Evolutionary conservation across 495 filamentous ascomycete genomes (phyloP), one percentile per base, ranked within the genome.

Genomic region (Aspergillus campestris): DNA sequence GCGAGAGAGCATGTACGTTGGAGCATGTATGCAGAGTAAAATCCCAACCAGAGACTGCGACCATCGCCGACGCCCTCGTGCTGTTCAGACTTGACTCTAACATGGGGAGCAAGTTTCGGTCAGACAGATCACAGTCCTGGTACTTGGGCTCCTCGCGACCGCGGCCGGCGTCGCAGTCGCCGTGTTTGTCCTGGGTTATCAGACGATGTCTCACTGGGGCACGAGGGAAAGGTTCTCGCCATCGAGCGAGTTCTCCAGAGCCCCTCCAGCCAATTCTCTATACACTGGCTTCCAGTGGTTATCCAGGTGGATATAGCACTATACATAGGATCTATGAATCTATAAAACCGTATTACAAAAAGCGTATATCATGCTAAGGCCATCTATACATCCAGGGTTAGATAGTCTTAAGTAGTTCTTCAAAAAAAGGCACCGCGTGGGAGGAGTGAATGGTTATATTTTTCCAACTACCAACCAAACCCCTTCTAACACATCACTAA

Each of bases 31-130:
- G n/a, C n/a, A n/a, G n/a, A n/a, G n/a, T n/a, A n/a, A n/a, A n/a
- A n/a, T n/a, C n/a, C n/a, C n/a, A n/a, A n/a, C n/a, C n/a, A n/a
- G n/a, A n/a, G n/a, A 49, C 77, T 9, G 82, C 76, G 0, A 79
- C 78, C 24, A 85, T 85, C 27, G 52, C 80, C 42, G 82, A 80
- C 1, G 76, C 79, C 6, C 50, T 79, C 10, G 56, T 85, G 9
- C 78, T 77, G 3, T 84, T 55, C 43, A 57, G 59, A 1, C 51
- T 61, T 7, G 51, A 55, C 35, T 55, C 57, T 44, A 56, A 59
- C 45, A 56, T 50, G 6, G 47, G 31, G 12, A 38, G 56, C 44
- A 12, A 45, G 9, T 69, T 69, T 46, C 60, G 57, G 29, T 43
- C 55, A 67, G 64, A 63, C 62, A 66, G 45, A 66, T 64, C 14